Evolutionary conservation across 371 early-diverging fungal species (phyloP).

Genomic region (Rhizomucor pusillus): DNA sequence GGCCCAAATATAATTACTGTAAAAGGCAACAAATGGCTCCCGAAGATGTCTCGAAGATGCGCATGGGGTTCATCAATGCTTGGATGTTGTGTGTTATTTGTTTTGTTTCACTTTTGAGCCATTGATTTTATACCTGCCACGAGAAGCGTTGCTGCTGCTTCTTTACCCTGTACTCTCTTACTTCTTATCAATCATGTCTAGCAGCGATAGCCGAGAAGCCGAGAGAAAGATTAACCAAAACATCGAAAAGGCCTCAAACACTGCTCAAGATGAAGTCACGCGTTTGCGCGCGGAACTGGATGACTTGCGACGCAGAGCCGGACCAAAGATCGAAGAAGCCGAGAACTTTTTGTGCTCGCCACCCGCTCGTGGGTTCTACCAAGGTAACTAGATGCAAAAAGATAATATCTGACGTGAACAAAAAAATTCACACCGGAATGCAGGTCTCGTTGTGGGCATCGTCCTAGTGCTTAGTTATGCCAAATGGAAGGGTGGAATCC

Average conservation of each 20-base stretch:
- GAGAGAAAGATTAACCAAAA: conserved; percentile 15
- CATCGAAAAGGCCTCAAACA: conserved; percentile 25
- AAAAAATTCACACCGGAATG: background rate
- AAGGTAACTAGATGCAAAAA: conserved; percentile 19
- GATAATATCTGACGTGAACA: too few relatives aligned
- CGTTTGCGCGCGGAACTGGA: conserved; percentile 36
- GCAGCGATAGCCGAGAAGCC: conserved; percentile 3
- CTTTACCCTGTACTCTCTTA: too few relatives aligned
- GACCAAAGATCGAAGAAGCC: conserved; percentile 36
- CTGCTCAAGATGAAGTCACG: conserved; percentile 34
- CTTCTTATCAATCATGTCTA: too few relatives aligned
- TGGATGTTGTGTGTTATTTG: too few relatives aligned
- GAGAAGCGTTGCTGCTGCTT: too few relatives aligned
- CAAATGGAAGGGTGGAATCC: conserved; percentile 19
- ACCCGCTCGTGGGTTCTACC: conserved; percentile 32
- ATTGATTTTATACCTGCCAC: too few relatives aligned
- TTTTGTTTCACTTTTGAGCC: too few relatives aligned
- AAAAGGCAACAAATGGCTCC: too few relatives aligned
- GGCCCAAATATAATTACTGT: too few relatives aligned
- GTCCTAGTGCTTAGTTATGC: conserved; percentile 17
- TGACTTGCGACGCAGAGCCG: conserved; percentile 28
- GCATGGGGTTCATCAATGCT: too few relatives aligned
- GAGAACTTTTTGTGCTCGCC: conserved; percentile 37
- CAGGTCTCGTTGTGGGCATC: conserved; percentile 17
- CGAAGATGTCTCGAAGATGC: too few relatives aligned